Conservation (phyloP, 1,284 basidiomycete genomes). For the Rhodotorula sp. region DNA sequence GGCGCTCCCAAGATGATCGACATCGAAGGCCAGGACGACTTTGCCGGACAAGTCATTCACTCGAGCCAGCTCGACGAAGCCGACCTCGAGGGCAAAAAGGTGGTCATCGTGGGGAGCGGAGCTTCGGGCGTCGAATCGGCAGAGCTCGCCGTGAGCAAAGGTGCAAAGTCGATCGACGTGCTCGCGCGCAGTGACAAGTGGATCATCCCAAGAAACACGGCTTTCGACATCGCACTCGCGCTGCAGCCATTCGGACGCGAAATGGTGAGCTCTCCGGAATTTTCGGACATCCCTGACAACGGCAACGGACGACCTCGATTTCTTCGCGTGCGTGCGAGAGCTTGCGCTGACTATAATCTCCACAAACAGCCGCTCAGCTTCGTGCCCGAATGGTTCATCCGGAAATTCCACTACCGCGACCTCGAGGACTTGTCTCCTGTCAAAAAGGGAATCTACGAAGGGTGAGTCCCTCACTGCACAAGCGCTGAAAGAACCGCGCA, state of each 20-base stretch:
- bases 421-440: slow-evolving; percentile 56
- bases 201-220: slow-evolving; percentile 59
- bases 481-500: background rate
- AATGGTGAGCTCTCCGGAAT: slow-evolving; percentile 45
- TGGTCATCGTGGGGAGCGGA: slow-evolving; percentile 60
- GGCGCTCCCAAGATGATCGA: slow-evolving; percentile 57
- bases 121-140: slow-evolving; percentile 64
- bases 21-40: slow-evolving; percentile 56
- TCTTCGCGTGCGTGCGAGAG: too few species aligned
- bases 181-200: slow-evolving; percentile 53
- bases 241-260: slow-evolving; percentile 62
- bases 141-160: slow-evolving; percentile 54
- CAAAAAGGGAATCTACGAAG: slow-evolving; percentile 54
- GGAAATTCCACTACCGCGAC: slow-evolving; percentile 58
- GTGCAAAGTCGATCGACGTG: slow-evolving; percentile 57
- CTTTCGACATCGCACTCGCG: slow-evolving; percentile 59
- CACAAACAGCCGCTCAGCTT: slow-evolving; percentile 42
- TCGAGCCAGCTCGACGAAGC: slow-evolving; percentile 58
- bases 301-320: background rate
- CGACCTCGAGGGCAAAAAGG: slow-evolving; percentile 54
- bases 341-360: background rate
- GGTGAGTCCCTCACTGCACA: slow-evolving; percentile 44
- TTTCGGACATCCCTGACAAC: background rate
- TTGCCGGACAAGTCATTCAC: slow-evolving; percentile 57
- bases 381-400: slow-evolving; percentile 58